These are phyloP conservation scores for Goffeauzyma gilvescens DNA, from an alignment of 768 basidiomycete genomes.

Conservation along the genomic window DNA sequence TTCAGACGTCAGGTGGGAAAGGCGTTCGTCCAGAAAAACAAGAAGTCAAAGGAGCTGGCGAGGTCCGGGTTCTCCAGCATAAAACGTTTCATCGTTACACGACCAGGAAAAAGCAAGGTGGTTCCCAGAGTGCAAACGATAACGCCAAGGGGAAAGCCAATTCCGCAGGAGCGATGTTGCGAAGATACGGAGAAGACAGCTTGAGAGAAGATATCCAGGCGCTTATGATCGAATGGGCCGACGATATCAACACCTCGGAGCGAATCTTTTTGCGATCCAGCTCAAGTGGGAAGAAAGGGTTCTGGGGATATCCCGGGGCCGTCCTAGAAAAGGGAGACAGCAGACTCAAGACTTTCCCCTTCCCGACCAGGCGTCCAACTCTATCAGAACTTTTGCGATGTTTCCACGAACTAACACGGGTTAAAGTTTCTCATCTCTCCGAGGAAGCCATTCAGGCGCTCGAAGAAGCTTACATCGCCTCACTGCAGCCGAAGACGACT, in stretches of 20 bases:
- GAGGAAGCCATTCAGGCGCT: constrained; percentile 64
- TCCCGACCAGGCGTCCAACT: constrained; percentile 92
- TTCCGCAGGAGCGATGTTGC: constrained; percentile 79
- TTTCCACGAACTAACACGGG: constrained; percentile 61
- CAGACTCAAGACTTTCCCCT: constrained; percentile 74
- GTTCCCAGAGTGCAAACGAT: constrained; percentile 78
- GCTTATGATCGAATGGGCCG: constrained; percentile 64
- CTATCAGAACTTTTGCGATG: constrained; percentile 76
- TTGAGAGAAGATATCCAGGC: constrained; percentile 80
- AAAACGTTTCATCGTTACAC: constrained; percentile 99
- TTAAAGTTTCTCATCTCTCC: constrained; percentile 69
- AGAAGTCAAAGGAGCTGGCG: constrained; percentile 44
- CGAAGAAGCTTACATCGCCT: constrained; percentile 76
- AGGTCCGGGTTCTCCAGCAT: constrained; percentile 45
- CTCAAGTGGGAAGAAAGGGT: constrained; percentile 66
- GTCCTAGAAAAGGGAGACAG: constrained; percentile 56
- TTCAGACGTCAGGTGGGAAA: constrained; percentile 36
- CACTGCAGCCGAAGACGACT: constrained; percentile 59
- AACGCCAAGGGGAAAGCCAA: constrained; percentile 80
- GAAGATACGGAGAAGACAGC: constrained; percentile 87
- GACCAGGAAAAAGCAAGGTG: constrained; percentile 92
- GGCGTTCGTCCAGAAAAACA: constrained; percentile 50
- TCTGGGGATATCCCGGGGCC: constrained; percentile 71
- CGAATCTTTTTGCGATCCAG: constrained; percentile 81
- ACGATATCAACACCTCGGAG: constrained; percentile 70